Conservation (phyloP, 495 filamentous ascomycete genomes). For the Filosporella fistucella region DNA sequence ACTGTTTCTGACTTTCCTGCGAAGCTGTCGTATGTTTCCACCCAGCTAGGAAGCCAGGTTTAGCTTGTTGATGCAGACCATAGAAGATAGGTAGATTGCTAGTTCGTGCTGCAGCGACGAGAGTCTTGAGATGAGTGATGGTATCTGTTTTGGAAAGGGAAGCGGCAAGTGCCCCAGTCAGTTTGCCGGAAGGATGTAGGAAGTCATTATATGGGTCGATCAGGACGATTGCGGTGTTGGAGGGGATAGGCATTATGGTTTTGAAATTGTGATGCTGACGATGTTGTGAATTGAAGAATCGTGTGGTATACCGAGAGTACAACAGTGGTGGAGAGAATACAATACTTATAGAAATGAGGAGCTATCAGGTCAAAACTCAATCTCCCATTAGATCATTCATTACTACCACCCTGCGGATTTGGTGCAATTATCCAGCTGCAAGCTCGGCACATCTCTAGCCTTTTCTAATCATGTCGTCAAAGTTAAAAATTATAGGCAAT, state of each 20-base stretch:
- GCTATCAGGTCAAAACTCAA: no score
- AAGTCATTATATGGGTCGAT: conserved; percentile 30
- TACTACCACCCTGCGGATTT: no score
- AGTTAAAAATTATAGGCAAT: no score
- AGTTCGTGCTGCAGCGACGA: conserved; percentile 17
- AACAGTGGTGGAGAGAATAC: no score
- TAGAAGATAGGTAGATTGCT: conserved; percentile 27
- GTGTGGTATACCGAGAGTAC: no score
- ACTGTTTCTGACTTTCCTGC: conserved; percentile 14
- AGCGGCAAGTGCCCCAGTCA: conserved; percentile 10
- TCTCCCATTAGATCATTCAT: no score
- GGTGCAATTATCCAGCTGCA: no score
- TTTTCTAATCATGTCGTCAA: no score
- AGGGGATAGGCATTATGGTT: neutral
- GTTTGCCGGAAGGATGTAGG: conserved; percentile 25
- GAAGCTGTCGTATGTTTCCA: conserved; percentile 21
- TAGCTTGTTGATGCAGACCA: conserved; percentile 24
- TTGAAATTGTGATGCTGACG: neutral
- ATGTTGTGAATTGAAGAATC: no score
- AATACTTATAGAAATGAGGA: no score
- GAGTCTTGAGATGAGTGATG: conserved; percentile 19
- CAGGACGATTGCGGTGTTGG: conserved; percentile 21
- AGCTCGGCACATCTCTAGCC: no score
- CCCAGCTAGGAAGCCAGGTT: conserved; percentile 15
- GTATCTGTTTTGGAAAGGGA: conserved; percentile 19